These are phyloP conservation scores for Lindgomyces ingoldianus DNA, from an alignment of 495 filamentous ascomycete species.

Conservation along the genomic window DNA sequence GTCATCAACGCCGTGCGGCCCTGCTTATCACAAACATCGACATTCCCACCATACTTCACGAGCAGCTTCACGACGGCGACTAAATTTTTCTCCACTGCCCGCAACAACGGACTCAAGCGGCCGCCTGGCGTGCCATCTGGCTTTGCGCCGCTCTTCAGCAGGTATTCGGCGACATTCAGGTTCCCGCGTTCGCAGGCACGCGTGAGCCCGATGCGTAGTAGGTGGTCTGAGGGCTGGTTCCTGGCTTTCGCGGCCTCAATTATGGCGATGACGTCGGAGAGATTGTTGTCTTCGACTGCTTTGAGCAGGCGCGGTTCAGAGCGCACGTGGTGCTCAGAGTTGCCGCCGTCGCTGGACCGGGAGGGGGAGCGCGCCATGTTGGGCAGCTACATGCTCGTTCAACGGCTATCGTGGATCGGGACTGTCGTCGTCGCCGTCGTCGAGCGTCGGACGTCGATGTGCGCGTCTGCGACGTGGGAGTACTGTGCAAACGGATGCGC, in stretches of 20 bases:
- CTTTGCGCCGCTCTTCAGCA: constrained; percentile 51
- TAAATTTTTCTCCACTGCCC: constrained; percentile 56
- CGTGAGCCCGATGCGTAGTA: constrained; percentile 55
- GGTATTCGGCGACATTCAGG: constrained; percentile 48
- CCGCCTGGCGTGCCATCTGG: constrained; percentile 49
- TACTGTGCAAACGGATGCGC: too few species aligned
- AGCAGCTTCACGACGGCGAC: constrained; percentile 50
- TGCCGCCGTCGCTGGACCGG: constrained; percentile 34
- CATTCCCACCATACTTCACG: constrained; percentile 49
- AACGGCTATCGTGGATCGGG: background rate
- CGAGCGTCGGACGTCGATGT: too few species aligned
- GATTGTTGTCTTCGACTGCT: constrained; percentile 51
- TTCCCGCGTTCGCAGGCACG: constrained; percentile 54
- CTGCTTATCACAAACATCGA: constrained; percentile 50
- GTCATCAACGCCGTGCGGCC: constrained; percentile 60
- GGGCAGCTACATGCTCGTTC: constrained; percentile 17
- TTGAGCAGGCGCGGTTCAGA: constrained; percentile 57
- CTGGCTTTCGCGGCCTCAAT: constrained; percentile 48
- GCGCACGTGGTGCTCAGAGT: constrained; percentile 42
- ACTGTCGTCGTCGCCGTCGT: too few species aligned
- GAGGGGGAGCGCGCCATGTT: constrained; percentile 35
- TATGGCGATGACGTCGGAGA: constrained; percentile 44
- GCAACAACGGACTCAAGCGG: constrained; percentile 51
- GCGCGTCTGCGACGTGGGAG: too few species aligned
- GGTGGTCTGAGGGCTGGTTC: constrained; percentile 52